Evolutionary conservation across 1,284 basidiomycete species (phyloP), one percentile per base, ranked within the genome.

Genomic region (Sanghuangporus weigelae): DNA sequence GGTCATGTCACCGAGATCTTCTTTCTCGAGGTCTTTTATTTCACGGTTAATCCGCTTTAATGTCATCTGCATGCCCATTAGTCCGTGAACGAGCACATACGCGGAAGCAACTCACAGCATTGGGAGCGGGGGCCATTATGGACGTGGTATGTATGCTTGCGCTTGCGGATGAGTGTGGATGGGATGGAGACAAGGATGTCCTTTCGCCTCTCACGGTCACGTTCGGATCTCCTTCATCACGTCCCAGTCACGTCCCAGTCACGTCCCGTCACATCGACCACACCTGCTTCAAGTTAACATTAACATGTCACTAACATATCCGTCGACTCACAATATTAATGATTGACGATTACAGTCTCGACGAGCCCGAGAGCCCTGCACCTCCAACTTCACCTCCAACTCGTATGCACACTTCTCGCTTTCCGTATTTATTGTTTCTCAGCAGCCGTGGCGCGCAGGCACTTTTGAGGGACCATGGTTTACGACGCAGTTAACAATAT

Each of bases 391-490:
- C 81, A 36, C 84, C 85, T 42, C 85, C 85, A 26, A 86, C 79
- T 39, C 71, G 85, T 84, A 69, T 65, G 79, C 56, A 54, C 39
- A 0, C 19, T 42, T 46, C 19, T 60, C 35, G 38, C 51, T 26
- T 51, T 14, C 44, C 6, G 40, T 42, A 49, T 36, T 55, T 12
- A 61, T 35, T 62, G 0, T 35, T n/a, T 38, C 36, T 59, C 14
- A 59, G 26, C 48, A 59, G 40, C 21, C 44, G 44, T 23, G 59
- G 51, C 48, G 12, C 59, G 42, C 56, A 84, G 90, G 79, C 67
- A 90, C 82, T 71, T 93, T 90, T 72, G 88, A 91, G 68, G 94
- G 95, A 0, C 93, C 93, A 19, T 96, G 95, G 95, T 90, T 99
- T 75, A 87, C 86, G 11, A 98, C 96, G 8, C 96, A 98, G 74